phyloP scores from a whole-genome alignment of 2,329 filamentous ascomycete species.

The Corinectria fuckeliana region DNA sequence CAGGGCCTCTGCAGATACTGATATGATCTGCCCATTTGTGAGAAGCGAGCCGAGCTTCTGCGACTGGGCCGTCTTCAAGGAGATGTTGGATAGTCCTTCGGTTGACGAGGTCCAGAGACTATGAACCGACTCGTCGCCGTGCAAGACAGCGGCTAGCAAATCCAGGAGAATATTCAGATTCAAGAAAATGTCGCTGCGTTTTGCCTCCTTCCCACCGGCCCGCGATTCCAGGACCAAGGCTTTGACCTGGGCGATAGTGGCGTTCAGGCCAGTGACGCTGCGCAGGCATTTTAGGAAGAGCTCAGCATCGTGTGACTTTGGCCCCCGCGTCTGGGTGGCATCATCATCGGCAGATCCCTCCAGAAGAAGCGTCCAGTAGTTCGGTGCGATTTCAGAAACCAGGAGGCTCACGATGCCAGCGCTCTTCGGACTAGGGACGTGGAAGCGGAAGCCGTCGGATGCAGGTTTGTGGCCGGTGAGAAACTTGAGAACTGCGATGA shows the following conservation, averaged over 20 bases:
- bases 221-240: conserved; percentile 62
- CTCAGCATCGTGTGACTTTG: conserved; percentile 46
- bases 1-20: conserved; percentile 62
- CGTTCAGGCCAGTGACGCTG: conserved; percentile 79
- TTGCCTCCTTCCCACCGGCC: conserved; percentile 44
- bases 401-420: conserved; percentile 79
- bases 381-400: conserved; percentile 76
- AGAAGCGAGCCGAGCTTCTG: conserved; percentile 52
- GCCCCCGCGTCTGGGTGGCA: conserved; percentile 1
- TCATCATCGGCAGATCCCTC: conserved; percentile 46
- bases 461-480: conserved; percentile 46
- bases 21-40: conserved; percentile 57
- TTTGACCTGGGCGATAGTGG: conserved; percentile 73
- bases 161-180: conserved; percentile 54
- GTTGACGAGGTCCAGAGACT: conserved; percentile 48
- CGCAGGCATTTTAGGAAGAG: conserved; percentile 70
- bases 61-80: conserved; percentile 41
- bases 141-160: conserved; percentile 51
- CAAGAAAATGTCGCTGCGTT: conserved; percentile 50
- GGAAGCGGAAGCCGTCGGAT: conserved; percentile 34
- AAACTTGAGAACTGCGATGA: conserved; percentile 60
- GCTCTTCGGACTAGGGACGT: conserved; percentile 66
- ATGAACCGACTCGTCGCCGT: conserved; percentile 44
- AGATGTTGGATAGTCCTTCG: conserved; percentile 25
- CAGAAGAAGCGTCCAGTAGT: conserved; percentile 77